Evolutionary conservation across 2,329 filamentous ascomycete genomes (phyloP), one percentile per base, ranked within the genome.

Genomic region (Zymoseptoria crescenta): DNA sequence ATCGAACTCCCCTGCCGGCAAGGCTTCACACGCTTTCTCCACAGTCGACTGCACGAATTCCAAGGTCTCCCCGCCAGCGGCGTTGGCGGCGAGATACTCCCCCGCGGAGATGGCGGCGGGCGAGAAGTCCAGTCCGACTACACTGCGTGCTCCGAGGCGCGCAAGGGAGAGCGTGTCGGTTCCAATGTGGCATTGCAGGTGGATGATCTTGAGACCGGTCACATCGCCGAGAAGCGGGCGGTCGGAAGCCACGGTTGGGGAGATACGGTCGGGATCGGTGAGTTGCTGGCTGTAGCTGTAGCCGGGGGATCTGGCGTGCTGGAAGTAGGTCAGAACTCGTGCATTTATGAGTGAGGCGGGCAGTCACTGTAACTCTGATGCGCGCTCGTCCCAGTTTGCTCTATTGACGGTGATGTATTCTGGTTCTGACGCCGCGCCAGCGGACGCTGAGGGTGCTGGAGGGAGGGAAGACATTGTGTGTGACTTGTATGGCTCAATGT

Each of bases 171-270:
- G 63, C 8, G 65, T 65, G 56, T 67, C 63, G 21, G 65, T 65
- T 9, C 59, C 65, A 48, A 67, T 66, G 49, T 66, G 62, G 57
- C 64, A 67, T 59, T 67, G 64, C 27, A 67, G 56, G 58, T 67
- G 65, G n/a, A 61, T 58, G 41, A 62, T 51, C 7, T 58, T 29
- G 1, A 60, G 54, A 21, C 28, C 41, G 3, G 45, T 19, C 30
- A 65, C 53, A 29, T 54, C 9, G 16, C 59, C 60, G 6, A 65
- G 59, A 16, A 61, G 62, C 1, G 64, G 62, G 16, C 59, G 53
- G 57, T 67, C 64, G 56, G 65, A 67, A 4, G 45, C 29, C 5
- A 66, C 59, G 24, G 62, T 60, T 30, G 61, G 52, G 21, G 64
- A 67, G 52, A 67, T 52, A 27, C 51, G 35, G 2, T 52, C 49